Conservation (phyloP, 768 basidiomycete genomes). For the Amanita molliuscula region DNA sequence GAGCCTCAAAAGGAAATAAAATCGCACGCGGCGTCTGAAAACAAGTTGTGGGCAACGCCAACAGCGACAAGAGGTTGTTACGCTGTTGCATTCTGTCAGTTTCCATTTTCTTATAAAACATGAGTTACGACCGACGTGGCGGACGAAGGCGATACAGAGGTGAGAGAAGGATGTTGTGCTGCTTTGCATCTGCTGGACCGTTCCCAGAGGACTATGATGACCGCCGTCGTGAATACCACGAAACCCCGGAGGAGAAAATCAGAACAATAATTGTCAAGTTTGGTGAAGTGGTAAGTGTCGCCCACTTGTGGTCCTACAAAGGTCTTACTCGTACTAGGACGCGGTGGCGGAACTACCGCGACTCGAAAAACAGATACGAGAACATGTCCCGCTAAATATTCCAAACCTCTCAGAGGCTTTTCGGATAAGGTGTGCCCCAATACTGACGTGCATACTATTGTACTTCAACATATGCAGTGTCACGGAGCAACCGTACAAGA, state of each 20-base stretch:
- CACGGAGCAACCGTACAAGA: constrained; percentile 91
- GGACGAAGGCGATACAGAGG: constrained; percentile 44
- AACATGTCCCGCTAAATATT: constrained; percentile 47
- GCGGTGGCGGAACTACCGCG: constrained; percentile 57
- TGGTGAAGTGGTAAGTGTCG: constrained; percentile 65
- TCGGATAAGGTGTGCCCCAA: constrained; percentile 50
- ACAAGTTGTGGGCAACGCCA: neutral
- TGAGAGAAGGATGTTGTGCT: constrained; percentile 24
- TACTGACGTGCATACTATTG: neutral
- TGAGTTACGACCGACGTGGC: constrained; percentile 52
- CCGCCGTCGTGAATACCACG: constrained; percentile 50
- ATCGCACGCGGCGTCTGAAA: neutral
- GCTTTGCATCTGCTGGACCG: neutral
- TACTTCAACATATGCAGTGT: constrained; percentile 36
- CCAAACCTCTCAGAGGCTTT: constrained; percentile 63
- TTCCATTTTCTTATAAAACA: constrained; percentile 18
- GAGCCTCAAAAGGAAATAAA: neutral
- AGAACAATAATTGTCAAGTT: constrained; percentile 58
- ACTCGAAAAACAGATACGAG: constrained; percentile 55
- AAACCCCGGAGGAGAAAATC: constrained; percentile 66
- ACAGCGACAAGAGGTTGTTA: neutral
- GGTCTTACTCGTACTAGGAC: constrained; percentile 34
- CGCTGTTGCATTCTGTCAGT: neutral
- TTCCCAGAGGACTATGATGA: constrained; percentile 58
- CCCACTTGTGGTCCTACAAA: neutral